Evolutionary conservation across 1,284 basidiomycete species (phyloP).

Genomic region (Melampsora medusae): DNA sequence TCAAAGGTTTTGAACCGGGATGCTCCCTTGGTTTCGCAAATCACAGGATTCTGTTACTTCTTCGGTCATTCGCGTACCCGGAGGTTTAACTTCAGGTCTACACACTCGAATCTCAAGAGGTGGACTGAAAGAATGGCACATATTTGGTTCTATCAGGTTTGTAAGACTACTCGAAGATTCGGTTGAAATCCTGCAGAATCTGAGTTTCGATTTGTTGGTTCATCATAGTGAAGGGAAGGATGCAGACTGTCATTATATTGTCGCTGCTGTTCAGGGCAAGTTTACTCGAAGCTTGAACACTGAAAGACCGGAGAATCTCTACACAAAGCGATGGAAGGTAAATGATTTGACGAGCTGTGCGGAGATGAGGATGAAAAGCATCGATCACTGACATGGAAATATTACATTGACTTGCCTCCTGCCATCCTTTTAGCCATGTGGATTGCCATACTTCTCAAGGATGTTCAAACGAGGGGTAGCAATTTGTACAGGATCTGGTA

Average conservation of each 20-base stretch:
- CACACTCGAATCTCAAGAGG: slow-evolving; percentile 39
- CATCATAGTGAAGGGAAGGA: slow-evolving; percentile 64
- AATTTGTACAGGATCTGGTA: slow-evolving; percentile 73
- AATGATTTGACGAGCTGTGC: neutral
- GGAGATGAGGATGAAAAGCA: neutral
- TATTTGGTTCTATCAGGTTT: slow-evolving; percentile 44
- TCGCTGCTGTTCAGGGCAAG: slow-evolving; percentile 69
- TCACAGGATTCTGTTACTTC: slow-evolving; percentile 26
- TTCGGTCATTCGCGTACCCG: slow-evolving; percentile 29
- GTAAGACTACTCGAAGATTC: neutral
- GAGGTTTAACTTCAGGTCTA: slow-evolving; percentile 41
- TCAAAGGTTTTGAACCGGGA: neutral
- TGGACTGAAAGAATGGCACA: slow-evolving; percentile 43
- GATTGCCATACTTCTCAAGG: slow-evolving; percentile 71
- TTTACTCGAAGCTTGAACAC: slow-evolving; percentile 69
- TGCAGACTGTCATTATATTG: slow-evolving; percentile 71
- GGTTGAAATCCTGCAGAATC: neutral
- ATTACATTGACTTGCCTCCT: neutral
- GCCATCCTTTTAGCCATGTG: slow-evolving; percentile 64
- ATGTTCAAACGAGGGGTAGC: slow-evolving; percentile 71
- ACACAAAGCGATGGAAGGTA: slow-evolving; percentile 72
- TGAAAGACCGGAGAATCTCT: slow-evolving; percentile 66
- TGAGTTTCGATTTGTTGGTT: neutral
- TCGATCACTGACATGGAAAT: neutral
- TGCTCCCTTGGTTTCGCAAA: neutral